Percentiles rank a stretch among this genome's conserved stretches.
phyloP scores from a whole-genome alignment of 805 yeast species.

The Yarrowia sp. region DNA sequence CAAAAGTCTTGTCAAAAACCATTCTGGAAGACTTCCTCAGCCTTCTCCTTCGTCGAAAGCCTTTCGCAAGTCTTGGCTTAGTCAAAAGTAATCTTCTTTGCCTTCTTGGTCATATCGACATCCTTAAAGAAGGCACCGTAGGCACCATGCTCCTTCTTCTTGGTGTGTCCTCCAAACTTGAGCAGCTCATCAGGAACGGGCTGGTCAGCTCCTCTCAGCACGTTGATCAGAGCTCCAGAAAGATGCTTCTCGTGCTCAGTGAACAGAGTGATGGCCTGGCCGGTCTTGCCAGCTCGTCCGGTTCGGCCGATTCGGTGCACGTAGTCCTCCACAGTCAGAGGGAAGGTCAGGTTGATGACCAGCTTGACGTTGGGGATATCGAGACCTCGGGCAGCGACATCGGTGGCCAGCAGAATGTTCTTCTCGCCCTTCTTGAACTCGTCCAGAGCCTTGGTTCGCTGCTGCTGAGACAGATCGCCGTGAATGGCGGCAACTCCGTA shows the following conservation, averaged over 20 bases:
- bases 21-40: too few species aligned
- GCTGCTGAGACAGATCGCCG: constrained; percentile 92
- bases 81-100: constrained; percentile 88
- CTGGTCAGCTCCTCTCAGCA: constrained; percentile 91
- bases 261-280: constrained; percentile 92
- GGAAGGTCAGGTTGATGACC: constrained; percentile 94
- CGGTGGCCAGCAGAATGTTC: constrained; percentile 88
- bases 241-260: constrained; percentile 97
- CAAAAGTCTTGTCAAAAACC: too few species aligned
- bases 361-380: constrained; percentile 97
- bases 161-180: constrained; percentile 97
- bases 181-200: constrained; percentile 93
- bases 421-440: constrained; percentile 82
- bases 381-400: constrained; percentile 97
- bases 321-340: constrained; percentile 94
- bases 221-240: constrained; percentile 92
- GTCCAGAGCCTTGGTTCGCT: constrained; percentile 85
- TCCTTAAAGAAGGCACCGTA: constrained; percentile 97
- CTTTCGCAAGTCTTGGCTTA: constrained; percentile 43
- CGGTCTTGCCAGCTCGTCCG: constrained; percentile 96
- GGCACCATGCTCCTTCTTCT: constrained; percentile 96
- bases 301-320: constrained; percentile 98
- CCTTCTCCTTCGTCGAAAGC: too few species aligned
- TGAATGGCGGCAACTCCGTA: constrained; percentile 91
- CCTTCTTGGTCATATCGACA: constrained; percentile 80